phyloP scores from a whole-genome alignment of 176 grass and related monocot species.

The Ensete glaucum region DNA sequence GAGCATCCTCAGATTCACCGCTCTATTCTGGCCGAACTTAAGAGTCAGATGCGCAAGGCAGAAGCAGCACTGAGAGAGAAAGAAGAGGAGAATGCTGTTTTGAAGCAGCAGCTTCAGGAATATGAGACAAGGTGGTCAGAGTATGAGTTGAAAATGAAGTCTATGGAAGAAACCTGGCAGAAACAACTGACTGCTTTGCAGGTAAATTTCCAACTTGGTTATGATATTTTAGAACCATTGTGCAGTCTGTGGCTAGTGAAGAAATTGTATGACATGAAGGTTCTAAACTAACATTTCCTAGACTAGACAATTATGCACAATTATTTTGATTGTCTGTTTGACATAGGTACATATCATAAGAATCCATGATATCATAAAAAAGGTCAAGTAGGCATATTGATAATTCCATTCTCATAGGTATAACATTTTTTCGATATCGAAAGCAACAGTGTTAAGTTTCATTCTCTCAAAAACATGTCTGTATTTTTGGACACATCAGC shows the following conservation, averaged over 20 bases:
- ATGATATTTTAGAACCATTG: neutral
- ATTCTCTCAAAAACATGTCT: slow-evolving; percentile 28
- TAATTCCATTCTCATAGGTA: slow-evolving; percentile 35
- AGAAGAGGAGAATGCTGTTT: slow-evolving; percentile 75
- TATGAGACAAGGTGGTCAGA: slow-evolving; percentile 82
- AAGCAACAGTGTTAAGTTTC: neutral
- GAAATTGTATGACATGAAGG: neutral
- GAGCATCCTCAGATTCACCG: slow-evolving; percentile 27
- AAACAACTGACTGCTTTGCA: slow-evolving; percentile 83
- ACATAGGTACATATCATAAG: neutral
- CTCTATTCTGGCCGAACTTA: slow-evolving; percentile 41
- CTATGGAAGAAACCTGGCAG: slow-evolving; percentile 78
- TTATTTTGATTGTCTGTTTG: neutral
- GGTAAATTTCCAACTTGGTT: slow-evolving; percentile 32
- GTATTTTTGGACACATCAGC: neutral
- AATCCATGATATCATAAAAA: no score
- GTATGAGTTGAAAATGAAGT: slow-evolving; percentile 91
- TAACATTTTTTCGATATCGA: slow-evolving; percentile 20
- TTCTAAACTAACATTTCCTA: slow-evolving; percentile 23
- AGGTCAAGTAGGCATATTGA: slow-evolving; percentile 46
- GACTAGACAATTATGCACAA: neutral
- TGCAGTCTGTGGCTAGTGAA: no score
- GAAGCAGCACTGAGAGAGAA: slow-evolving; percentile 58
- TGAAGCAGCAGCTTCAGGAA: slow-evolving; percentile 69
- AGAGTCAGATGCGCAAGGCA: slow-evolving; percentile 40